A percentile compares a stretch with the other conserved stretches of the same genome.
Conservation (phyloP, 805 yeast genomes). For the Monosporozyma yasuniensis region DNA sequence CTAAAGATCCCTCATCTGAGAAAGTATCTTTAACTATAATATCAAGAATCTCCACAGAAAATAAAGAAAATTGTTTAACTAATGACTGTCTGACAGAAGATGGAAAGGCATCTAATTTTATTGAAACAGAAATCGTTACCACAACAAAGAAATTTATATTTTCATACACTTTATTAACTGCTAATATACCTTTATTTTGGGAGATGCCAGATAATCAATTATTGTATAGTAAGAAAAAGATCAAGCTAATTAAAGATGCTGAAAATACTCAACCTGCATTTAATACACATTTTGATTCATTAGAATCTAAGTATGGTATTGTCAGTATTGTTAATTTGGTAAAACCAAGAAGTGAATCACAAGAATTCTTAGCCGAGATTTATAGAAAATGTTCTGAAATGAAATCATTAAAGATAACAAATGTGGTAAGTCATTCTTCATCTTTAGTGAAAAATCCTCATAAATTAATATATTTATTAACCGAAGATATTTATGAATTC, state of each 20-base stretch:
- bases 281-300: slow-evolving; percentile 64
- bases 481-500: slow-evolving; percentile 62
- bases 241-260: slow-evolving; percentile 63
- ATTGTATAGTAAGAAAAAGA: slow-evolving; percentile 62
- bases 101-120: slow-evolving; percentile 85
- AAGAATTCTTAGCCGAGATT: slow-evolving; percentile 55
- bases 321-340: slow-evolving; percentile 75
- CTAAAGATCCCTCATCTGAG: background rate
- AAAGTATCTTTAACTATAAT: slow-evolving; percentile 54
- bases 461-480: slow-evolving; percentile 43
- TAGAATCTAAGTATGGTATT: slow-evolving; percentile 71
- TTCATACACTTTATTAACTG: slow-evolving; percentile 78
- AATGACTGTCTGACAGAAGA: slow-evolving; percentile 86
- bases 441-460: slow-evolving; percentile 32
- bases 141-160: slow-evolving; percentile 43
- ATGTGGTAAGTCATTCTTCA: slow-evolving; percentile 32
- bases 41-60: slow-evolving; percentile 81
- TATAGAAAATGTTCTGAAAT: slow-evolving; percentile 45
- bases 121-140: slow-evolving; percentile 79
- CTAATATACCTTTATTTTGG: slow-evolving; percentile 92
- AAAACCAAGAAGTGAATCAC: slow-evolving; percentile 54
- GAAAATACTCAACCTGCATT: slow-evolving; percentile 86
- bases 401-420: slow-evolving; percentile 29
- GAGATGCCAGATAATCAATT: slow-evolving; percentile 67
- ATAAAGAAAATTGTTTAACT: slow-evolving; percentile 80